phyloP scores from a whole-genome alignment of 2,329 filamentous ascomycete species.

The Rasamsonia emersonii region DNA sequence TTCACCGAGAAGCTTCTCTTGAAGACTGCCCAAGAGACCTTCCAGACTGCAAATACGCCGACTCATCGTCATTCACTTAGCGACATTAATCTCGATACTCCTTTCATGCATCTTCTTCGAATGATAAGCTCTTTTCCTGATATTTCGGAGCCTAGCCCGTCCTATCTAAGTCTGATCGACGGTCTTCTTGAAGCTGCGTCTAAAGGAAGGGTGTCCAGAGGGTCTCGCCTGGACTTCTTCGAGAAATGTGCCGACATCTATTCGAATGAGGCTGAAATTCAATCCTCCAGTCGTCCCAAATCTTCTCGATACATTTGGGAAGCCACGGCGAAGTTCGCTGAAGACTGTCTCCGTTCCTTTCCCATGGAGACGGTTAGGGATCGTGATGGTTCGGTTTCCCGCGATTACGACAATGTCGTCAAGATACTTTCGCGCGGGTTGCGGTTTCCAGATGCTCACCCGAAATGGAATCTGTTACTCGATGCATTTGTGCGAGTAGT shows the following conservation, averaged over 20 bases:
- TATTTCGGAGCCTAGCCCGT: conserved; percentile 12
- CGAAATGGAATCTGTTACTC: conserved; percentile 46
- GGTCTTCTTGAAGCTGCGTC: conserved; percentile 25
- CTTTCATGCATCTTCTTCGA: conserved; percentile 32
- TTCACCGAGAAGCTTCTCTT: conserved; percentile 43
- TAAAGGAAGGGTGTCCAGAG: conserved; percentile 24
- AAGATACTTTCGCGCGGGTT: conserved; percentile 57
- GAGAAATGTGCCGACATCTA: conserved; percentile 27
- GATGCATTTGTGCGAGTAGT: conserved; percentile 49
- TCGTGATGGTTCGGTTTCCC: conserved; percentile 46
- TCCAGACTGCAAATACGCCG: conserved; percentile 36
- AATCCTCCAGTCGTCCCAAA: conserved; percentile 5
- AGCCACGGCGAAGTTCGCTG: conserved; percentile 23
- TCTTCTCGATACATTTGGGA: conserved; percentile 26
- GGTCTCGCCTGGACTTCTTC: conserved; percentile 29
- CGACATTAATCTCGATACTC: conserved; percentile 23
- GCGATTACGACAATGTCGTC: conserved; percentile 61
- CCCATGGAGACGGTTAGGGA: conserved; percentile 31
- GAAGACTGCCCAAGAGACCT: conserved; percentile 48
- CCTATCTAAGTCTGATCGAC: conserved; percentile 22
- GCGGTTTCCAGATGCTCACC: conserved; percentile 16
- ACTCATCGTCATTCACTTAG: conserved; percentile 21
- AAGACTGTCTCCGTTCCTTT: conserved; percentile 32
- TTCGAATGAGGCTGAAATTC: conserved; percentile 10
- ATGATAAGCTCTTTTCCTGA: conserved; percentile 19